phyloP scores from a whole-genome alignment of 805 yeast genomes.

The Candida maltosa region DNA sequence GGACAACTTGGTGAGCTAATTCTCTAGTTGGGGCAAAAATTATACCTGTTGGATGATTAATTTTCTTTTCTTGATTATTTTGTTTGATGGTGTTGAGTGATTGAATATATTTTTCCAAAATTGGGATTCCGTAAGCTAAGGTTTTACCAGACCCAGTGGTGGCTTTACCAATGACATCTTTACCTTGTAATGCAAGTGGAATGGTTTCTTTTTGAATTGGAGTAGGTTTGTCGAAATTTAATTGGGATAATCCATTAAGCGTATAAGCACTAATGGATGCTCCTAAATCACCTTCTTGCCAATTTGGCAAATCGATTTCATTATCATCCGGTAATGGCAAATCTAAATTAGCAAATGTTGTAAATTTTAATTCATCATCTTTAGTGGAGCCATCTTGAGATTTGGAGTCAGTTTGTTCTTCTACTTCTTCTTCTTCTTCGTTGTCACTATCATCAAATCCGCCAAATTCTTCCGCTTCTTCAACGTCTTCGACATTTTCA shows the following conservation, averaged over 20 bases:
- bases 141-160: conserved; percentile 98
- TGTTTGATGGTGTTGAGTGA: conserved; percentile 15
- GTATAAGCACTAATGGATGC: conserved; percentile 50
- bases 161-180: conserved; percentile 92
- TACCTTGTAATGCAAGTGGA: conserved; percentile 69
- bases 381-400: conserved; percentile 1
- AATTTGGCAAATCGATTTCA: conserved; percentile 53
- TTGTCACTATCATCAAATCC: conserved; percentile 21
- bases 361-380: conserved; percentile 11
- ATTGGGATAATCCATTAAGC: conserved; percentile 55
- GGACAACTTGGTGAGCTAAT: conserved; percentile 87
- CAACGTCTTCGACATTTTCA: conserved; percentile 19
- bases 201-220: conserved; percentile 76
- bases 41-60: conserved; percentile 61
- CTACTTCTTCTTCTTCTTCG: conserved; percentile 14
- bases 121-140: conserved; percentile 90
- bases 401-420: conserved; percentile 6
- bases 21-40: conserved; percentile 96
- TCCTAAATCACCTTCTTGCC: conserved; percentile 48
- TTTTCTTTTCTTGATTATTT: conserved; percentile 14
- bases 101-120: conserved; percentile 60
- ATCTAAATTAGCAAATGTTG: conserved; percentile 26
- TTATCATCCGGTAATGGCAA: conserved; percentile 26
- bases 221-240: conserved; percentile 71
- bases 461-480: conserved; percentile 25